These are phyloP conservation scores for Cyclocybe aegerita DNA, from an alignment of 768 basidiomycete genomes.

Conservation along the genomic window DNA sequence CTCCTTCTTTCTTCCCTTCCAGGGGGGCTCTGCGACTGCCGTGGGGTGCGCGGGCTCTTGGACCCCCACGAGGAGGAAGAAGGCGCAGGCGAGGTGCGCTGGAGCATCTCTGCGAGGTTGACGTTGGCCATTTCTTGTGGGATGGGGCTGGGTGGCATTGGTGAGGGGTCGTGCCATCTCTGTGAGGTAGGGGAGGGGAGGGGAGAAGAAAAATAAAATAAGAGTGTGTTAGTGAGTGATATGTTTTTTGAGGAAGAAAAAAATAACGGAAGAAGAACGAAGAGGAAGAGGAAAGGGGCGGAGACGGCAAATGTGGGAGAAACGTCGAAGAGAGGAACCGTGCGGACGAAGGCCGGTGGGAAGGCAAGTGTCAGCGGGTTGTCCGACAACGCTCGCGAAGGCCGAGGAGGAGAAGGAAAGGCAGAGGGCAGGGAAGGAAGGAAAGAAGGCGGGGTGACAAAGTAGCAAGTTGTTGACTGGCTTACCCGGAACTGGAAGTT, in stretches of 20 bases:
- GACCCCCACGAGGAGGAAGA: slow-evolving; percentile 19
- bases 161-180: slow-evolving; percentile 72
- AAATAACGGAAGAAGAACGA: not conserved
- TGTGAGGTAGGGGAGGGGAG: slow-evolving; percentile 21
- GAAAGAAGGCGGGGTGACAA: too few relatives aligned
- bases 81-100: slow-evolving; percentile 30
- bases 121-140: slow-evolving; percentile 23
- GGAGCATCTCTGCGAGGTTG: slow-evolving; percentile 5
- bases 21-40: too few relatives aligned
- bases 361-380: too few relatives aligned
- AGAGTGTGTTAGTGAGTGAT: not conserved
- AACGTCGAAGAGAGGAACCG: too few relatives aligned
- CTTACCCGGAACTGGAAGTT: slow-evolving; percentile 56
- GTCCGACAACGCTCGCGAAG: too few relatives aligned
- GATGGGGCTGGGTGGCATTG: slow-evolving; percentile 54
- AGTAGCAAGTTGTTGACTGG: not conserved
- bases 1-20: too few relatives aligned
- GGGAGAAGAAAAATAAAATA: slow-evolving; percentile 1
- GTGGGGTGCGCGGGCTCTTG: not conserved
- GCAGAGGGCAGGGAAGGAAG: too few relatives aligned
- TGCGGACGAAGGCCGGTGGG: too few relatives aligned
- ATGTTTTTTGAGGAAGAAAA: not conserved
- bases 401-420: too few relatives aligned
- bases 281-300: not conserved
- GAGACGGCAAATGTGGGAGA: too few relatives aligned